Percentiles rank a stretch among this genome's conserved stretches.
These are phyloP conservation scores for Margaritispora aquatica DNA, from an alignment of 495 filamentous ascomycete genomes.

Conservation along the genomic window DNA sequence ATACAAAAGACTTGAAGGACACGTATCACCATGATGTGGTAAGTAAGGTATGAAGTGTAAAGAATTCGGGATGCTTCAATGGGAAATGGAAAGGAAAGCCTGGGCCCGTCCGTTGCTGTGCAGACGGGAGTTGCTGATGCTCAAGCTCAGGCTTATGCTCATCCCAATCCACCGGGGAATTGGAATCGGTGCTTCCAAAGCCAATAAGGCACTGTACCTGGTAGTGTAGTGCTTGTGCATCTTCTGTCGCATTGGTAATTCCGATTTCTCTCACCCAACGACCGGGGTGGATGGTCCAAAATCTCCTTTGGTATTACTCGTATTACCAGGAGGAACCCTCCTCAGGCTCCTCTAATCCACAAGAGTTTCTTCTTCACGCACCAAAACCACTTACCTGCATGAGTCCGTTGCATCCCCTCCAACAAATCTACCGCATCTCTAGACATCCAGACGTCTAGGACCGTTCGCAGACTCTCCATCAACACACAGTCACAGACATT, in stretches of 20 bases:
- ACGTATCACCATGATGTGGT: too few relatives aligned
- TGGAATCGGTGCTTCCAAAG: background rate
- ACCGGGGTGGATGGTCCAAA: background rate
- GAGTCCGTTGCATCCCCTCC: background rate
- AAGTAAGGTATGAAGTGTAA: too few relatives aligned
- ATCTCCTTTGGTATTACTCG: background rate
- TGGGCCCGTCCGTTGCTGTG: background rate
- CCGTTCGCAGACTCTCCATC: background rate
- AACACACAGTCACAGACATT: background rate
- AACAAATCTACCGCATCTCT: too few relatives aligned
- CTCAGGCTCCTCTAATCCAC: background rate
- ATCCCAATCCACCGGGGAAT: background rate
- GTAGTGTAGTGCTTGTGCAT: background rate
- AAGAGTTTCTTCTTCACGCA: conserved; percentile 1
- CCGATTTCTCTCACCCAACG: background rate
- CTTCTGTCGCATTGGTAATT: background rate
- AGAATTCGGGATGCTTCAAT: too few relatives aligned
- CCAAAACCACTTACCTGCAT: conserved; percentile 3
- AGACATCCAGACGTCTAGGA: too few relatives aligned
- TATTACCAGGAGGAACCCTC: background rate
- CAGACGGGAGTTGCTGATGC: background rate
- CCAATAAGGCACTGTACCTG: too few relatives aligned
- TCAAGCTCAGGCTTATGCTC: background rate
- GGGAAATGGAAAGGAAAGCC: too few relatives aligned
- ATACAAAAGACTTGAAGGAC: too few relatives aligned